phyloP scores from a whole-genome alignment of 1,284 basidiomycete species.

The Boletellus dicymbophilus region DNA sequence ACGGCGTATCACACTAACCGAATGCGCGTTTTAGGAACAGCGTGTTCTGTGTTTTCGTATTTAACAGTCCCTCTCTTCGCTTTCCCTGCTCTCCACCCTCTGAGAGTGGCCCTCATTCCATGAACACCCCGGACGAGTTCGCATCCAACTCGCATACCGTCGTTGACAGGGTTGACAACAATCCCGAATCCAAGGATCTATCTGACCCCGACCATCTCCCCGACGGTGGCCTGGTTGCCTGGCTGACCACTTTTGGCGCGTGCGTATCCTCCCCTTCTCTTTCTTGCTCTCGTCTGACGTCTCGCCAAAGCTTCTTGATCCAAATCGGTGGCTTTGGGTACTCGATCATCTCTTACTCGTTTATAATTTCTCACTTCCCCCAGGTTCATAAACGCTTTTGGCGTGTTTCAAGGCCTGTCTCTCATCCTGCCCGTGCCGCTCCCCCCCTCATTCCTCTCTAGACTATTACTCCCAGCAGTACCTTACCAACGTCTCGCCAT shows the following conservation, averaged over 20 bases:
- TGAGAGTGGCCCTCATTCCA: too few species aligned
- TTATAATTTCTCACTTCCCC: background rate
- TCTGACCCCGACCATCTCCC: slow-evolving; percentile 10
- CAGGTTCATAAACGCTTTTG: slow-evolving; percentile 40
- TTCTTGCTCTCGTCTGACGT: slow-evolving; percentile 2
- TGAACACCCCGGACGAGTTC: too few species aligned
- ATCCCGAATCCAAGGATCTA: background rate
- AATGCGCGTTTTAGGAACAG: too few species aligned
- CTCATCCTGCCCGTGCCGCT: background rate
- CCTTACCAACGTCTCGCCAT: slow-evolving; percentile 35
- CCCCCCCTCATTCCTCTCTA: slow-evolving; percentile 11
- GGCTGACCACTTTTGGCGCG: slow-evolving; percentile 30
- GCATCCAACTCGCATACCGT: too few species aligned
- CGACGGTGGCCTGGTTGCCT: slow-evolving; percentile 30
- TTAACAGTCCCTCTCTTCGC: too few species aligned
- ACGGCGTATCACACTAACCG: slow-evolving; percentile 14
- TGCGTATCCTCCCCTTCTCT: slow-evolving; percentile 7
- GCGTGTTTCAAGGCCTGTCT: slow-evolving; percentile 42
- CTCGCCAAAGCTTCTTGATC: slow-evolving; percentile 23
- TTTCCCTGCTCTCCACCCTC: too few species aligned
- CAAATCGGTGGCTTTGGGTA: slow-evolving; percentile 42
- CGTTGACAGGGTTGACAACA: slow-evolving; percentile 10
- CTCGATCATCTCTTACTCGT: background rate
- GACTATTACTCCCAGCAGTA: slow-evolving; percentile 39
- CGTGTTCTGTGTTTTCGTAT: background rate